Evolutionary conservation across 345 rosid genomes (phyloP).

Genomic region (Euphorbia tirucalli): DNA sequence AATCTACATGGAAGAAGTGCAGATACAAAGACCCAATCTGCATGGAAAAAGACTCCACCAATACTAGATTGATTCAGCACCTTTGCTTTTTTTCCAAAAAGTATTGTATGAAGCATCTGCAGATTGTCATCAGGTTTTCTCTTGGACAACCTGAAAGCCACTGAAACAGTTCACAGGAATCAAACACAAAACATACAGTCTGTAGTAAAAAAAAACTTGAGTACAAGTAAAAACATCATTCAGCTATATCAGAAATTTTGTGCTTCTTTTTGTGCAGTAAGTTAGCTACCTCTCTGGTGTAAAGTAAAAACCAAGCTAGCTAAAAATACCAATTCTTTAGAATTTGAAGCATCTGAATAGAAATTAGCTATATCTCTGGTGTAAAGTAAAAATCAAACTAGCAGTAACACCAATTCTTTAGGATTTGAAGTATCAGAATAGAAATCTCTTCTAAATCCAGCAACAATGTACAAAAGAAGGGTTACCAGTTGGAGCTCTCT

Average conservation of each 20-base stretch:
- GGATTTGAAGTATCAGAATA: not conserved
- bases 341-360: not conserved
- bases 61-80: constrained; percentile 30
- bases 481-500: not conserved
- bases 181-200: constrained; percentile 16
- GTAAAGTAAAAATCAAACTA: not conserved
- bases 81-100: constrained; percentile 98
- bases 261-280: not conserved
- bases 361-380: not conserved
- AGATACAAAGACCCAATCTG: constrained; percentile 1
- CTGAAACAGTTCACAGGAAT: constrained; percentile 49
- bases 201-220: constrained; percentile 14
- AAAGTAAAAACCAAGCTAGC: not conserved
- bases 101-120: constrained; percentile 66
- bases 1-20: not conserved
- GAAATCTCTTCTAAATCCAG: not conserved
- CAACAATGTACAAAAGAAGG: not conserved
- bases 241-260: not conserved
- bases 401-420: too few species aligned
- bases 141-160: constrained; percentile 95
- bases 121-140: constrained; percentile 89
- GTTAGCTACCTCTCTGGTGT: not conserved
- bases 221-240: constrained; percentile 2
- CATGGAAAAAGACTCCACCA: not conserved
- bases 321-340: not conserved